phyloP scores from a whole-genome alignment of 192 early-diverging fungal species.

The Rhizoclosmatium sp. region DNA sequence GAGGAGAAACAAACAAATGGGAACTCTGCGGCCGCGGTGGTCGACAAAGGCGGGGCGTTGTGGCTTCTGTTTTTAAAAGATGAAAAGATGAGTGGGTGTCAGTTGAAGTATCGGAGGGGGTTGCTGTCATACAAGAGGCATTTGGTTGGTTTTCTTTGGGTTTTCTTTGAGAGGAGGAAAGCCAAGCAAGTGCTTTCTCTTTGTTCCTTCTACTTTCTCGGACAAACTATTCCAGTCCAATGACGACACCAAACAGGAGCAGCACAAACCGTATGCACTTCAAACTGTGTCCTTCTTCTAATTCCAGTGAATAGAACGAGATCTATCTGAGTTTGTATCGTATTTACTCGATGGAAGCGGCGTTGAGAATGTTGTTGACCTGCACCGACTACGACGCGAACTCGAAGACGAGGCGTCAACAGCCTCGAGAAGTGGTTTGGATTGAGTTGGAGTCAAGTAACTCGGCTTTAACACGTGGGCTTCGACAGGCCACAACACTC shows the following conservation, averaged over 20 bases:
- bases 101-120: too few relatives aligned
- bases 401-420: conserved; percentile 36
- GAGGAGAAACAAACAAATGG: too few relatives aligned
- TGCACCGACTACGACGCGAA: conserved; percentile 44
- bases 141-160: too few relatives aligned
- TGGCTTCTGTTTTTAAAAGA: too few relatives aligned
- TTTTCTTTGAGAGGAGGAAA: too few relatives aligned
- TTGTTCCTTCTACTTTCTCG: too few relatives aligned
- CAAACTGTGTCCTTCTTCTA: background rate
- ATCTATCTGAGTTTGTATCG: conserved; percentile 44
- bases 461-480: background rate
- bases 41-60: too few relatives aligned
- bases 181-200: too few relatives aligned
- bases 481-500: background rate
- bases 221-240: background rate
- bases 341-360: conserved; percentile 54
- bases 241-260: background rate
- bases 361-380: conserved; percentile 50
- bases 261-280: background rate
- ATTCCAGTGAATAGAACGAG: background rate
- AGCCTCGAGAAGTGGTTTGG: background rate
- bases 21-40: too few relatives aligned
- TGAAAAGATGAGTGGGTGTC: too few relatives aligned
- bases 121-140: too few relatives aligned
- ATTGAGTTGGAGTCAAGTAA: background rate